Percentiles rank a stretch among this genome's conserved stretches.
Conservation (phyloP, 2,329 filamentous ascomycete genomes). For the Alternaria viburni region DNA sequence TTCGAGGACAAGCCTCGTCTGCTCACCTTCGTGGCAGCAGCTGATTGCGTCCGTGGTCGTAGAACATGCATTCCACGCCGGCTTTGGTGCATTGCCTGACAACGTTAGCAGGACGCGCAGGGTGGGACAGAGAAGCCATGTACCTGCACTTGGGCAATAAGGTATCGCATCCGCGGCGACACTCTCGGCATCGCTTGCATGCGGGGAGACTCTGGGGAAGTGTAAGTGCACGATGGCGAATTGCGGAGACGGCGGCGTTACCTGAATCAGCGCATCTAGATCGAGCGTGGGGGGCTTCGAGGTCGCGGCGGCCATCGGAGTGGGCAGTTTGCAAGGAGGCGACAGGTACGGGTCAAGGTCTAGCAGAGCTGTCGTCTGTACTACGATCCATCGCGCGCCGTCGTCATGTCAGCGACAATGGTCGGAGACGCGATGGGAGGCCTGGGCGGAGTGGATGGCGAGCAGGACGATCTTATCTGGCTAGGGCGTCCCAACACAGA, state of each 20-base stretch:
- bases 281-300: constrained; percentile 20
- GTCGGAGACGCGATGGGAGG: constrained; percentile 1
- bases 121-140: neutral
- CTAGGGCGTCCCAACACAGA: constrained; percentile 20
- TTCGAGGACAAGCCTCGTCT: neutral
- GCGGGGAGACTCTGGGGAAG: constrained; percentile 37
- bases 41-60: constrained; percentile 42
- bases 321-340: neutral
- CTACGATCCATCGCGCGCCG: neutral
- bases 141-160: constrained; percentile 45
- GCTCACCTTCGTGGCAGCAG: constrained; percentile 38
- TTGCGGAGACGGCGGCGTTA: constrained; percentile 12
- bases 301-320: constrained; percentile 24
- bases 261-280: constrained; percentile 33
- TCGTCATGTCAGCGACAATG: neutral
- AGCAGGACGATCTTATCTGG: constrained; percentile 18
- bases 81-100: constrained; percentile 46
- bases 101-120: constrained; percentile 9
- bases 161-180: constrained; percentile 46
- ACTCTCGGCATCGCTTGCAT: constrained; percentile 45
- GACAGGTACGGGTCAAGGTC: neutral
- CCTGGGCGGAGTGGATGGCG: constrained; percentile 12
- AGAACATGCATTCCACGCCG: constrained; percentile 43
- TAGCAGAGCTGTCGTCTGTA: neutral
- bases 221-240: constrained; percentile 12